These are phyloP conservation scores for Amanita phalloides DNA, from an alignment of 768 basidiomycete genomes.

Conservation along the genomic window DNA sequence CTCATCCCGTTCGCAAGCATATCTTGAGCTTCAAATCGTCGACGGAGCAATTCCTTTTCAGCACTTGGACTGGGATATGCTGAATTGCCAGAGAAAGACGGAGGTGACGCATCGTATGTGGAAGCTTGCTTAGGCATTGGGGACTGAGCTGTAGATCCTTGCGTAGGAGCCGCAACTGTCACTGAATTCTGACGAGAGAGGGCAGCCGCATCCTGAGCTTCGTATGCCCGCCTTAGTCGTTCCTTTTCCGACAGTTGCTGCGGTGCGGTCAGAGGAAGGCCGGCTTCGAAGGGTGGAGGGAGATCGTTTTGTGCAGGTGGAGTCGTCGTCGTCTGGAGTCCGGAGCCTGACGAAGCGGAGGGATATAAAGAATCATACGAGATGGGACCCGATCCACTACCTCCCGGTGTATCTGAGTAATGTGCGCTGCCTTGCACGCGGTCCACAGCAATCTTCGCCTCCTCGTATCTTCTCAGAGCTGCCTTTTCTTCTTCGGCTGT, in stretches of 20 bases:
- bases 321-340: conserved; percentile 19
- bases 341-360: conserved; percentile 15
- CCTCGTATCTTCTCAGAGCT: conserved; percentile 53
- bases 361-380: conserved; percentile 58
- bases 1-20: conserved; percentile 11
- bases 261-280: conserved; percentile 25
- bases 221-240: conserved; percentile 48
- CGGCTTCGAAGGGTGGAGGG: conserved; percentile 47
- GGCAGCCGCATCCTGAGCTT: conserved; percentile 54
- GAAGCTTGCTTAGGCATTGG: not conserved
- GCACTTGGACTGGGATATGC: conserved; percentile 22
- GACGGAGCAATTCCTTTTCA: conserved; percentile 48
- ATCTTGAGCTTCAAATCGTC: conserved; percentile 49
- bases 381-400: conserved; percentile 29
- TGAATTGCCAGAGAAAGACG: conserved; percentile 1
- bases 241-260: conserved; percentile 55
- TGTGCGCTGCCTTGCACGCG: conserved; percentile 33
- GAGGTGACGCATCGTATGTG: not conserved
- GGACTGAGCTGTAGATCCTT: not conserved
- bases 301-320: conserved; percentile 20
- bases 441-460: conserved; percentile 63
- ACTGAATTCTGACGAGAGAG: conserved; percentile 15
- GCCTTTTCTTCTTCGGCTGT: conserved; percentile 72
- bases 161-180: conserved; percentile 12
- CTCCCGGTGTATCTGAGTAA: conserved; percentile 12